These are phyloP conservation scores for Globisporangium spinosum DNA, from an alignment of 352 stramenopile genomes.

Conservation along the genomic window DNA sequence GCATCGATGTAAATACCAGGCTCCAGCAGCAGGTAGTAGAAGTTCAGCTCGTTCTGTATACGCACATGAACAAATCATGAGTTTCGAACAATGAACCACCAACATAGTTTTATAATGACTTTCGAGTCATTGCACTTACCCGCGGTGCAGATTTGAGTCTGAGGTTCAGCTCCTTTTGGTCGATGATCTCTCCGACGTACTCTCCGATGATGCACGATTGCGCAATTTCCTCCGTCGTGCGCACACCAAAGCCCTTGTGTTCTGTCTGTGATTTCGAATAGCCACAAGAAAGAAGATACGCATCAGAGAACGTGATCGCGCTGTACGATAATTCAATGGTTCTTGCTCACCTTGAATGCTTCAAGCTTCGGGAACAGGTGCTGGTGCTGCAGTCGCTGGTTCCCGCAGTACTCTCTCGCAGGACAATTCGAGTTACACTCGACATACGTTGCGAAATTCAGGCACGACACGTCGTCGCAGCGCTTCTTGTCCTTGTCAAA, in stretches of 20 bases:
- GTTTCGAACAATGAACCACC: neutral
- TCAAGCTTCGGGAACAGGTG: constrained; percentile 62
- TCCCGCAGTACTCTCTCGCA: constrained; percentile 47
- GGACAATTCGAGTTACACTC: constrained; percentile 60
- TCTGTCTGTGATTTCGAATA: constrained; percentile 37
- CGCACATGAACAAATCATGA: neutral
- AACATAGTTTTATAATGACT: neutral
- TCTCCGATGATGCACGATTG: constrained; percentile 79
- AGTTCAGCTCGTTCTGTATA: constrained; percentile 73
- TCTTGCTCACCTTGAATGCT: constrained; percentile 47
- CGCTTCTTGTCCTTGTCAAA: constrained; percentile 39
- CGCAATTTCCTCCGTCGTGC: constrained; percentile 54
- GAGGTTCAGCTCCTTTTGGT: constrained; percentile 72
- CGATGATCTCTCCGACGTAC: constrained; percentile 92
- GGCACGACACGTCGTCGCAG: constrained; percentile 82
- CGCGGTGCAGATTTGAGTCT: constrained; percentile 57
- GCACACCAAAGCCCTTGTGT: constrained; percentile 85
- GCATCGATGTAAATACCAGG: constrained; percentile 89
- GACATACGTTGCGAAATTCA: constrained; percentile 88
- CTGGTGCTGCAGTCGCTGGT: constrained; percentile 75
- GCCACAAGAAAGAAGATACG: neutral
- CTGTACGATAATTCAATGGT: neutral
- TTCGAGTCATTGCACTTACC: constrained; percentile 17
- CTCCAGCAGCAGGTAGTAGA: constrained; percentile 83
- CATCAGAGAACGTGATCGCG: neutral